Evolutionary conservation across 163 green algal genomes (phyloP).

Genomic region (Chlorella variabilis): DNA sequence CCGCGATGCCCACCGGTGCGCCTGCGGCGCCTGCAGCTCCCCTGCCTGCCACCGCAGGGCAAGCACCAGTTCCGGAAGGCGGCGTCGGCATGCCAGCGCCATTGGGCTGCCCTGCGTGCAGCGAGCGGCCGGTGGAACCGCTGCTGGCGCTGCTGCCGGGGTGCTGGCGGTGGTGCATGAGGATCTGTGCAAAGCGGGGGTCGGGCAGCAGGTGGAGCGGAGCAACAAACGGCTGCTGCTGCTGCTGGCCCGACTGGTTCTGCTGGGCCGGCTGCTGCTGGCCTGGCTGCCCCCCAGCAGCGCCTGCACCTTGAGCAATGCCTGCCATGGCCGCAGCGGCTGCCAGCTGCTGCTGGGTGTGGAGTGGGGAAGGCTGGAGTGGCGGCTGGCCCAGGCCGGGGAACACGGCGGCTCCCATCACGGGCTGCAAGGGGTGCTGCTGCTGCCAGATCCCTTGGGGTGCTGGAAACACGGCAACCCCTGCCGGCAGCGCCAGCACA

Average conservation of each 20-base stretch:
- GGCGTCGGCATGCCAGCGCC: too few species aligned
- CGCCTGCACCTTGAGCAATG: neutral
- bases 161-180: neutral
- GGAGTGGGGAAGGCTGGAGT: neutral
- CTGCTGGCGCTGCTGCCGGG: constrained; percentile 1
- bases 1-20: too few species aligned
- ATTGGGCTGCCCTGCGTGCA: too few species aligned
- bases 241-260: neutral
- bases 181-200: neutral
- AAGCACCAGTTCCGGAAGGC: too few species aligned
- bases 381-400: too few species aligned
- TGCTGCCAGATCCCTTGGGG: neutral
- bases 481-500: too few species aligned
- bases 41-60: too few species aligned
- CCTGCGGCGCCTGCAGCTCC: too few species aligned
- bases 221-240: neutral
- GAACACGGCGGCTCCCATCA: too few species aligned
- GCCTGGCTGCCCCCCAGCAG: too few species aligned
- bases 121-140: neutral
- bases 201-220: neutral
- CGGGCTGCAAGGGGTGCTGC: neutral
- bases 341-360: neutral
- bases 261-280: neutral
- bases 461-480: too few species aligned
- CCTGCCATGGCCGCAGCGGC: neutral